Percentiles rank a stretch among this genome's conserved stretches.
Conservation (phyloP, 495 filamentous ascomycete genomes). For the Pseudomonodictys pantanalensis region DNA sequence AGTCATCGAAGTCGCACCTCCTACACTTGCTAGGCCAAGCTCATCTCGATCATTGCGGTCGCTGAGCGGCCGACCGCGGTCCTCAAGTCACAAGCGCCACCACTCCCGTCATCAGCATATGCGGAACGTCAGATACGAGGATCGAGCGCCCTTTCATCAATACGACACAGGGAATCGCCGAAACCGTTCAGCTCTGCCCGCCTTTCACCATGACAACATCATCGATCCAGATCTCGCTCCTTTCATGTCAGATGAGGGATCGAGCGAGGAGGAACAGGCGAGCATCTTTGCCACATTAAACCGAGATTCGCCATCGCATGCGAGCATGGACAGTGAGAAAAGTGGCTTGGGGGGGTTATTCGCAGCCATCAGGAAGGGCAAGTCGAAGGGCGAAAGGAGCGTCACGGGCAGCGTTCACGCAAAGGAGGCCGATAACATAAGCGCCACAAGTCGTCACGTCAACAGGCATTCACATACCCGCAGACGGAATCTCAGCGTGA, state of each 20-base stretch:
- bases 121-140: conserved; percentile 62
- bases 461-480: conserved; percentile 59
- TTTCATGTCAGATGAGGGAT: conserved; percentile 92
- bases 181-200: conserved; percentile 67
- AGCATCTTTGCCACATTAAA: conserved; percentile 76
- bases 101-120: conserved; percentile 79
- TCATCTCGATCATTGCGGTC: conserved; percentile 92
- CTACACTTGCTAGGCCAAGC: conserved; percentile 71
- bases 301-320: conserved; percentile 49
- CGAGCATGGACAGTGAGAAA: conserved; percentile 53
- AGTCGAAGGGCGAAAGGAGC: conserved; percentile 71
- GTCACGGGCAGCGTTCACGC: conserved; percentile 53
- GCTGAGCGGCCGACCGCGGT: conserved; percentile 65
- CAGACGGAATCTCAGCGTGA: conserved; percentile 72
- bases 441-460: conserved; percentile 57
- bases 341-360: conserved; percentile 47
- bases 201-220: conserved; percentile 96
- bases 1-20: conserved; percentile 83
- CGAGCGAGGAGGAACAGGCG: conserved; percentile 87
- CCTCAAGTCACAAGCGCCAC: conserved; percentile 73
- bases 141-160: conserved; percentile 87
- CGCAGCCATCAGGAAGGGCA: conserved; percentile 62
- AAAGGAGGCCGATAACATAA: conserved; percentile 60
- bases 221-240: conserved; percentile 95
- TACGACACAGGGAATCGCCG: conserved; percentile 61